phyloP scores from a whole-genome alignment of 2,329 filamentous ascomycete genomes.

The Botrytis cinerea region DNA sequence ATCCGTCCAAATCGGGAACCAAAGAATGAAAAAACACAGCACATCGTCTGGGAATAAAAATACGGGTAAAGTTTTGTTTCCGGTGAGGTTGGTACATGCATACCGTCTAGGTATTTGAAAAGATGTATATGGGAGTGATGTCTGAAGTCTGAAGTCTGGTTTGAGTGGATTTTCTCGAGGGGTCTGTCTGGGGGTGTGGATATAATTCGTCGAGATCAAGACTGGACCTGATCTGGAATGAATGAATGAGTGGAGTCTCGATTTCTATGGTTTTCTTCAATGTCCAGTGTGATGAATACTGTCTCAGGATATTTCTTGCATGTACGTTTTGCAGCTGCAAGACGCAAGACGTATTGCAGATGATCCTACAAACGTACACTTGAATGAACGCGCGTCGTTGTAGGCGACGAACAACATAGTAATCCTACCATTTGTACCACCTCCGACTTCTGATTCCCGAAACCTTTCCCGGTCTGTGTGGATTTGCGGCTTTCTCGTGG shows the following conservation, averaged over 20 bases:
- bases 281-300: not conserved
- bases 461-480: not conserved
- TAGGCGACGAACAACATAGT: not conserved
- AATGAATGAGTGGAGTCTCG: not conserved
- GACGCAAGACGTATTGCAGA: not conserved
- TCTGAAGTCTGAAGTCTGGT: not conserved
- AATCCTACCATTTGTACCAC: not conserved
- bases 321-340: not conserved
- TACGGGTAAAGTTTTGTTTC: not conserved
- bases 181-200: not conserved
- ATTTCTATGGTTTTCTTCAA: not conserved
- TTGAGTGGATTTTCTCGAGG: no score
- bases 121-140: not conserved
- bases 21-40: not conserved
- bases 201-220: not conserved
- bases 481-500: not conserved
- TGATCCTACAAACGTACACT: not conserved
- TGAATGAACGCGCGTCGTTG: not conserved
- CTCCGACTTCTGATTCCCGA: not conserved
- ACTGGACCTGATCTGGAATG: not conserved
- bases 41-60: not conserved
- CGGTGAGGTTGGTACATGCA: not conserved
- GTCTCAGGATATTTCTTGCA: not conserved
- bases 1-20: not conserved
- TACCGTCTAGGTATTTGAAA: not conserved